Evolutionary conservation across 129 eudicot genomes (phyloP), one percentile per base, ranked within the genome.

Genomic region (Logfia minima): DNA sequence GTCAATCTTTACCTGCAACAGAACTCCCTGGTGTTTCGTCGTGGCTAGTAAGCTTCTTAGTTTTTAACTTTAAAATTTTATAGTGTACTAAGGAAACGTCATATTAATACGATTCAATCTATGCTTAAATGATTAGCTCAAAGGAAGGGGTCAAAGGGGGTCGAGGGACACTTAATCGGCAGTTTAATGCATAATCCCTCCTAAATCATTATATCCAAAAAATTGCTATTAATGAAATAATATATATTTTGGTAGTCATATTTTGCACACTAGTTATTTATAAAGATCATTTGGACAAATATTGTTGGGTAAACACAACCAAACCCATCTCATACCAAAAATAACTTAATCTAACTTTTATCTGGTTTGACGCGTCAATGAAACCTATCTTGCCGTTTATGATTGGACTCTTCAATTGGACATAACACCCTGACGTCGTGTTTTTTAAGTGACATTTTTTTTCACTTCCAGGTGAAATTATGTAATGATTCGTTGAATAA

Each of bases 21-120:
- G 97, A 89, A 79, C 83, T 94, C 70, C 99, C 99, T 0, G 99
- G 96, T 75, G 97, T 94, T 79, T 89, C 96, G 39, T 87, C 97
- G 1, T 94, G 97, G 97, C 89, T 94, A 88, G 98, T 94, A 82
- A 74, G 77, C 64, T 74, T 72, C 77, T 55, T 17, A 31, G 34
- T 23, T 61, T 13, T 37, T 23, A n/a, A 5, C 11, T 72, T 21
- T 11, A 59, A 45, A 13, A 48, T 11, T 14, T 14, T 14, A 3
- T 14, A 13, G n/a, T 3, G 55, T 48, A 16, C 55, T 3, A 48
- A 48, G n/a, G 6, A 48, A 48, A 2, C 1, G n/a, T 48, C 55
- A 48, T 24, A 24, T 62, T 0, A 24, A 62, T 21, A 29, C 3
- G 8, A 62, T 24, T 62, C 67, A 24, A 62, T n/a, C 9, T 14